Base-by-base conservation (phyloP, 2,329 filamentous ascomycete genomes). In the Fusarium beomiforme region DNA sequence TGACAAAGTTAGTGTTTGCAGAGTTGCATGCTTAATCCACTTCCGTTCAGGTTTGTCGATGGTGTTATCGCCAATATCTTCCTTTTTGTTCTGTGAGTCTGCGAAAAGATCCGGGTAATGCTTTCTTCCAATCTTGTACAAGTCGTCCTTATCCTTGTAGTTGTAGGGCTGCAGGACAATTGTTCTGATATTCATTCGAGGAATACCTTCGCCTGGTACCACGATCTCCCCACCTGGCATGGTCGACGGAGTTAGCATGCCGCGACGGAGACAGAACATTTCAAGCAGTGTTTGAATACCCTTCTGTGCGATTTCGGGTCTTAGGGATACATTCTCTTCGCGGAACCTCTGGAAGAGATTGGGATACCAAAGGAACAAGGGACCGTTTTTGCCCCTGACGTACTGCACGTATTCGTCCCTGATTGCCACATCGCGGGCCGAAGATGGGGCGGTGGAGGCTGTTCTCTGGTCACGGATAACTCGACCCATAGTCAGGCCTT, bases 381-480 rank as follows among this genome's bases (percentile, higher is more conserved):
- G 47, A 0, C 47, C 47, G 0, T 0, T 50, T 4, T 8, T 11
- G 0, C 19, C 46, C 0, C 0, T 8, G 2, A 50, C 34, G 1
- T 50, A 50, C 0, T 0, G 19, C 11, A 4, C 10, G 3, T 50
- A 50, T 2, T 50, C 46, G 0, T 50, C 29, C 11, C 14, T 33
- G 3, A 33, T 47, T 1, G 14, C 4, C 6, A n/a, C 4, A 5
- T 46, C 26, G 4, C 24, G 43, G 3, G 43, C 3, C 8, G 24
- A 1, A 4, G 19, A 2, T 2, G 17, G 24, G 9, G 13, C 12
- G 14, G n/a, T 5, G 9, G 13, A 4, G 14, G 9, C 23, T 4
- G 5, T 26, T 10, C 26, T 29, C 26, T 10, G 17, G 9, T 7
- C n/a, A 29, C 26, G 43, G 3, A 46, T 0, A 12, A 46, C 16